These are phyloP conservation scores for Geotrichum klebahnii DNA, from an alignment of 1,139 yeast genomes.

Conservation along the genomic window DNA sequence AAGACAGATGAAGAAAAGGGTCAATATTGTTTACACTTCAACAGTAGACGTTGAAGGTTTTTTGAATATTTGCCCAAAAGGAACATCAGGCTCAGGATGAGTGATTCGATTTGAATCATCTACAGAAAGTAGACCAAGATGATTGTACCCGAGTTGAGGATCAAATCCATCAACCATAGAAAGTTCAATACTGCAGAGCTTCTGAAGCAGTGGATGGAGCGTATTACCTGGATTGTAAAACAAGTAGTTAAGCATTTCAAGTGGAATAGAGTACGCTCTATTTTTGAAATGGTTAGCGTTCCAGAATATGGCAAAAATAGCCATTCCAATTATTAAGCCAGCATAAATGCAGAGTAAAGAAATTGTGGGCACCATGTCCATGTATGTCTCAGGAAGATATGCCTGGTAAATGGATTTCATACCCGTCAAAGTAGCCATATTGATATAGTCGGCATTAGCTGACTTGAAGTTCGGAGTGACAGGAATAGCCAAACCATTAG, in stretches of 20 bases:
- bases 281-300: slow-evolving; percentile 7
- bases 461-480: slow-evolving; percentile 19
- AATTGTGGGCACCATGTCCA: slow-evolving; percentile 17
- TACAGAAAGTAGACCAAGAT: slow-evolving; percentile 16
- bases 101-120: slow-evolving; percentile 18
- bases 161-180: slow-evolving; percentile 22
- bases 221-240: slow-evolving; percentile 16
- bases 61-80: slow-evolving; percentile 16
- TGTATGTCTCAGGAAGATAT: slow-evolving; percentile 17
- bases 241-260: slow-evolving; percentile 15
- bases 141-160: slow-evolving; percentile 20
- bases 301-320: slow-evolving; percentile 6
- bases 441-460: slow-evolving; percentile 8
- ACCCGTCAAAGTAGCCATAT: slow-evolving; percentile 16
- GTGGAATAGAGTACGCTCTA: slow-evolving; percentile 18
- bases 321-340: background rate
- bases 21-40: slow-evolving; percentile 1
- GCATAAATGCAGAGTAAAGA: slow-evolving; percentile 7
- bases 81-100: slow-evolving; percentile 20
- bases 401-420: slow-evolving; percentile 9
- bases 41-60: background rate
- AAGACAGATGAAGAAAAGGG: background rate
- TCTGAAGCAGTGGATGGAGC: slow-evolving; percentile 14
- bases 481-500: slow-evolving; percentile 9
- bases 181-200: slow-evolving; percentile 7